Base-by-base conservation (phyloP, 495 filamentous ascomycete species). In the Penicillium desertorum region DNA sequence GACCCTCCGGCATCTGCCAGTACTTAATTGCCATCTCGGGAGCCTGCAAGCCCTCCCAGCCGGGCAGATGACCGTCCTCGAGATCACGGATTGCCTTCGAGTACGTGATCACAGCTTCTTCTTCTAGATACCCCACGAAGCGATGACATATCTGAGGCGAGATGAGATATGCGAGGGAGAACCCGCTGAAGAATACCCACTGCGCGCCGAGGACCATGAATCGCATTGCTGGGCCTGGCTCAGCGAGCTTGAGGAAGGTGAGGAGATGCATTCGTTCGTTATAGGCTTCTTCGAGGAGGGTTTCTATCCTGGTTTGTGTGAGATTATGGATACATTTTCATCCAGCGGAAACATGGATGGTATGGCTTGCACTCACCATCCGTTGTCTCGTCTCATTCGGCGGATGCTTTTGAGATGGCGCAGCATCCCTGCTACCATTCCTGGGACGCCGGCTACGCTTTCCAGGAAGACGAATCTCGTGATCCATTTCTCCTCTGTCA, bases 261-360 rank as follows among this genome's bases (percentile, higher is more conserved):
- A 96, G 77, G 5, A 98, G 83, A 61, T 96, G 91, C 89, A 96
- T 96, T 1, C 92, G 81, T 69, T 98, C 93, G 66, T 96, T 98
- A 76, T 89, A 95, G 45, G 84, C 85, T 73, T 98, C 92, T 69
- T 96, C 93, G 8, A 96, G 82, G 0, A 96, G 80, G 0, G 89
- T 96, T 70, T 96, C 93, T 37, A 96, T 59, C 57, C 50, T 58
- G 30, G 2, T 2, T 36, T 12, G 12, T 30, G 30, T 59, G n/a
- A 54, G 43, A n/a, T 41, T 0, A n/a, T 34, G 2, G 19, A 16
- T 11, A 34, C 9, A 17, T 1, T 27, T 5, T 3, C 43, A 16
- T 19, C 2, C 6, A 55, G 4, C 29, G 9, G 1, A 29, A 43
- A 45, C 1, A 12, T 12, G 9, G 27, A 2, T 32, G 51, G 34